phyloP scores from a whole-genome alignment of 495 filamentous ascomycete species.

The Friedmanniomyces simplex region DNA sequence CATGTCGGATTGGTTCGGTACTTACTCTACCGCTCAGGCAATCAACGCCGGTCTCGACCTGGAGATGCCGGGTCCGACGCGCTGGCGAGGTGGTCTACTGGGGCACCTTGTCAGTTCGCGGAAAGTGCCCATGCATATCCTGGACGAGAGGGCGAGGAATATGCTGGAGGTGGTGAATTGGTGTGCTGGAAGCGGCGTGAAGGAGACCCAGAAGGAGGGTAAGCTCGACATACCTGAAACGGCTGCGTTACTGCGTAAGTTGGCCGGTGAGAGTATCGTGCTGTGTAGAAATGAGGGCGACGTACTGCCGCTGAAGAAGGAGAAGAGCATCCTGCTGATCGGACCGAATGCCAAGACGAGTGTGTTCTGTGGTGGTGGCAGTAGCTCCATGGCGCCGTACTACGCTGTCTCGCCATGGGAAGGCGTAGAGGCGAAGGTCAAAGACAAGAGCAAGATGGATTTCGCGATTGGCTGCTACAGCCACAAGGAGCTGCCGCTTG shows the following conservation, averaged over 20 bases:
- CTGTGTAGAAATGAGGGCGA: constrained; percentile 30
- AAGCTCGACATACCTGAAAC: constrained; percentile 36
- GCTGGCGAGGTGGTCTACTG: constrained; percentile 52
- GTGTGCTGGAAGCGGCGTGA: constrained; percentile 50
- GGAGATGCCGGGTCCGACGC: constrained; percentile 63
- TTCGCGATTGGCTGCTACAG: constrained; percentile 18
- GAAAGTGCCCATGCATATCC: constrained; percentile 46
- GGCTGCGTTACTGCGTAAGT: constrained; percentile 25
- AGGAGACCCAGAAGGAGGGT: constrained; percentile 40
- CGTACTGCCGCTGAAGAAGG: constrained; percentile 24
- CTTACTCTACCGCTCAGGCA: constrained; percentile 57
- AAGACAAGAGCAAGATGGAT: constrained; percentile 11
- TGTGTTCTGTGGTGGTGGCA: constrained; percentile 71
- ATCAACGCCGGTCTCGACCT: constrained; percentile 60
- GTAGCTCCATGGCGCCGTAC: constrained; percentile 68
- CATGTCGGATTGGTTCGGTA: constrained; percentile 67
- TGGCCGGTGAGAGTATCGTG: constrained; percentile 26
- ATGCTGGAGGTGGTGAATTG: constrained; percentile 55
- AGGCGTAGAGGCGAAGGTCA: constrained; percentile 44
- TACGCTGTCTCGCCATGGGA: constrained; percentile 63
- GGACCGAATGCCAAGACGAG: constrained; percentile 71
- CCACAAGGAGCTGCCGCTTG: constrained; percentile 20
- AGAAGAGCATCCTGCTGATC: constrained; percentile 58
- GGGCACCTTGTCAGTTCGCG: constrained; percentile 48
- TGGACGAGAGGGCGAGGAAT: constrained; percentile 54